Evolutionary conservation across 108 stramenopile genomes (phyloP).

Genomic region (Skeletonema marinoi): DNA sequence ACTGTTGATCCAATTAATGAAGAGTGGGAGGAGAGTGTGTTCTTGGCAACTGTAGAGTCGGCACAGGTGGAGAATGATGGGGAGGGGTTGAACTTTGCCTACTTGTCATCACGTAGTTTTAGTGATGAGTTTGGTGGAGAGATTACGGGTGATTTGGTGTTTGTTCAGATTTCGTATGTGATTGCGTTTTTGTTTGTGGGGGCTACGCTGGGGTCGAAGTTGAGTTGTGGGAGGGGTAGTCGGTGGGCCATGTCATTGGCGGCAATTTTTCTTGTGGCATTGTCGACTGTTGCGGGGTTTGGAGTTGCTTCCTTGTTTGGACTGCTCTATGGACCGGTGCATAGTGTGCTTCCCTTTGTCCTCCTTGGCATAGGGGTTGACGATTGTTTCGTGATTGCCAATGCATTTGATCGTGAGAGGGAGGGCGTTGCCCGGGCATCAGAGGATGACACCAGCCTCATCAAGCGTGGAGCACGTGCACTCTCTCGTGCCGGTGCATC

Average conservation of each 20-base stretch:
- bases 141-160: conserved; percentile 52
- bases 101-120: conserved; percentile 64
- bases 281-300: conserved; percentile 71
- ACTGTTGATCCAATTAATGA: conserved; percentile 54
- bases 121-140: conserved; percentile 80
- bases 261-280: conserved; percentile 54
- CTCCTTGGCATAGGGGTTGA: conserved; percentile 87
- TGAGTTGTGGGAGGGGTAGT: conserved; percentile 56
- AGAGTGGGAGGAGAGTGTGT: conserved; percentile 59
- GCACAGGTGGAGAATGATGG: conserved; percentile 10
- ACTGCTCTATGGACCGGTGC: conserved; percentile 76
- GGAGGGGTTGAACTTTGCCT: conserved; percentile 33
- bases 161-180: conserved; percentile 57
- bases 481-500: conserved; percentile 65
- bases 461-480: conserved; percentile 46
- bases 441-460: conserved; percentile 50
- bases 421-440: conserved; percentile 40
- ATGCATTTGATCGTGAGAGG: conserved; percentile 71
- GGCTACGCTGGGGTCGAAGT: conserved; percentile 52
- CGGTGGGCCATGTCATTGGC: conserved; percentile 65
- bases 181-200: conserved; percentile 64
- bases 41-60: conserved; percentile 22
- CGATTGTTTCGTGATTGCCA: conserved; percentile 85
- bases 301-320: conserved; percentile 70
- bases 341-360: conserved; percentile 81